Percentiles rank a stretch among this genome's conserved stretches.
These are phyloP conservation scores for Aspergillus texensis DNA, from an alignment of 2,329 filamentous ascomycete species.

Conservation along the genomic window DNA sequence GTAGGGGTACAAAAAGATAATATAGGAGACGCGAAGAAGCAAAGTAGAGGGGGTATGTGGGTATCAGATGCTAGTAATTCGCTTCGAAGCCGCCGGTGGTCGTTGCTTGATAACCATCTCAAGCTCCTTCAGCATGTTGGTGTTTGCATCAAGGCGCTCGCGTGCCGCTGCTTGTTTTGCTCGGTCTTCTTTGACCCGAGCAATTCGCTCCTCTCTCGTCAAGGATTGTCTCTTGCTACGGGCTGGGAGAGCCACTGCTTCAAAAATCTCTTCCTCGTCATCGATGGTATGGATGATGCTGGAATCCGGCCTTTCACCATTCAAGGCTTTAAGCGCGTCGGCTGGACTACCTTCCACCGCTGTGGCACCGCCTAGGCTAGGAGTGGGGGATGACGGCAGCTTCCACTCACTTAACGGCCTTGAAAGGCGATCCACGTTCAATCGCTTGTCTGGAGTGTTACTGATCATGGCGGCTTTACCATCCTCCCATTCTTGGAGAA, in stretches of 20 bases:
- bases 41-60: not conserved
- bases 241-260: constrained; percentile 78
- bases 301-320: constrained; percentile 60
- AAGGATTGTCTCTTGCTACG: constrained; percentile 67
- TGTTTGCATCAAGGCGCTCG: constrained; percentile 78
- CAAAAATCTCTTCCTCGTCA: constrained; percentile 78
- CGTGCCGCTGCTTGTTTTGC: constrained; percentile 70
- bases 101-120: constrained; percentile 79
- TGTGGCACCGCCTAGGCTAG: constrained; percentile 49
- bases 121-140: constrained; percentile 88
- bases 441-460: constrained; percentile 75
- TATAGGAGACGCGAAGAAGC: not conserved
- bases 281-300: constrained; percentile 32
- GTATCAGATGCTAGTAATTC: constrained; percentile 48
- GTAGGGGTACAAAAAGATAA: constrained; percentile 10
- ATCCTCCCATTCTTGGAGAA: constrained; percentile 84
- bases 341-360: constrained; percentile 61
- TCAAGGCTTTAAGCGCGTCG: constrained; percentile 77
- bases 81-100: constrained; percentile 41
- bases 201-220: constrained; percentile 83
- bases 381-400: constrained; percentile 48
- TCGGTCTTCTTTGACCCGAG: constrained; percentile 85
- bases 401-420: constrained; percentile 51
- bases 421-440: constrained; percentile 61
- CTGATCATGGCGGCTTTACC: constrained; percentile 81